phyloP scores from a whole-genome alignment of 306 rosid species.

The Pyrus bretschneideri region DNA sequence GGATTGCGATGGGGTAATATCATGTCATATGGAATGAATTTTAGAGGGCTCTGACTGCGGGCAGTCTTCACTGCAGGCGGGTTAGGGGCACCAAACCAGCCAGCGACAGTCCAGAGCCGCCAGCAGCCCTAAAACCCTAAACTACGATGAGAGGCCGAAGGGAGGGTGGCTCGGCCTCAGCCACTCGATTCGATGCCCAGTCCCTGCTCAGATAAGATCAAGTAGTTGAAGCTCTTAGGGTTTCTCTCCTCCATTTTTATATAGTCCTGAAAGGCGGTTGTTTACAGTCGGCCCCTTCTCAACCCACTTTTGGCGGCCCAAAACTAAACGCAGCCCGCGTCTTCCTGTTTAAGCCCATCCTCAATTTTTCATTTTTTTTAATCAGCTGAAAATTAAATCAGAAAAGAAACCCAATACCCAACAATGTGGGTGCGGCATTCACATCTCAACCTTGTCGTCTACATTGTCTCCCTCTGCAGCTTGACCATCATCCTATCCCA shows the following conservation, averaged over 20 bases:
- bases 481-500: no score
- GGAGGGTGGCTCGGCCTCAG: conserved; percentile 14
- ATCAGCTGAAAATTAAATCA: no score
- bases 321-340: background rate
- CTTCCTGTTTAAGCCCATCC: no score
- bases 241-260: background rate
- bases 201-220: conserved; percentile 35
- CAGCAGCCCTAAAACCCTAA: conserved; percentile 4
- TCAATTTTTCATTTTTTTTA: no score
- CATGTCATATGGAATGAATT: no score
- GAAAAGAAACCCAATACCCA: no score
- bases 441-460: no score
- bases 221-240: conserved; percentile 6
- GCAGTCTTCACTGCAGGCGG: conserved; percentile 41
- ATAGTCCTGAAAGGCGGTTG: no score
- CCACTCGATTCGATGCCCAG: background rate
- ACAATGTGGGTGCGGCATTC: no score
- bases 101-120: conserved; percentile 11
- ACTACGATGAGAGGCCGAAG: background rate
- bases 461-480: no score
- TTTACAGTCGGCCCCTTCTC: no score
- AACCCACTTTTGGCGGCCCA: background rate
- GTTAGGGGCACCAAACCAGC: background rate
- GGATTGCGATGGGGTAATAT: no score
- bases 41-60: conserved; percentile 37